Evolutionary conservation across 169 alveolate species (phyloP).

Genomic region (Plasmodium inui): DNA sequence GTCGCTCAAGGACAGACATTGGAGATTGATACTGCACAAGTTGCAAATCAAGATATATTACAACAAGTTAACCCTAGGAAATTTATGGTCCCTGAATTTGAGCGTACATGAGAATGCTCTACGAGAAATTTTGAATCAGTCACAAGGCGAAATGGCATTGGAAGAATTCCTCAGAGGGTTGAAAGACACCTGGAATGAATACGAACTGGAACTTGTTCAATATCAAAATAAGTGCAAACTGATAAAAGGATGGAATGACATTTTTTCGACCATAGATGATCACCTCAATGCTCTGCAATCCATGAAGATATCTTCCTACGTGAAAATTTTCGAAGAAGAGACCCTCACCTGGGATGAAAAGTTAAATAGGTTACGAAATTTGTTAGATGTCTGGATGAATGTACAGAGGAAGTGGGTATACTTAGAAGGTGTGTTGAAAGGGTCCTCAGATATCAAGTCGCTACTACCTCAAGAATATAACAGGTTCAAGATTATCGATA

Average conservation of each 20-base stretch:
- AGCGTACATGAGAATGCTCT: constrained; percentile 79
- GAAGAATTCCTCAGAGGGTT: constrained; percentile 92
- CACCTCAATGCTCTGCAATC: constrained; percentile 94
- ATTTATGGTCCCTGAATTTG: constrained; percentile 90
- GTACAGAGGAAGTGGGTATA: constrained; percentile 98
- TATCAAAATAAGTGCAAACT: constrained; percentile 94
- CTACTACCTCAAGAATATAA: constrained; percentile 94
- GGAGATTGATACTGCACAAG: constrained; percentile 92
- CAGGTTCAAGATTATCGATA: constrained; percentile 95
- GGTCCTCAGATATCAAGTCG: constrained; percentile 96
- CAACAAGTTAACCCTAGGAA: constrained; percentile 91
- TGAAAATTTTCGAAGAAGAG: constrained; percentile 94
- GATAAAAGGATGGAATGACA: constrained; percentile 97
- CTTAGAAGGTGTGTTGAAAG: constrained; percentile 97
- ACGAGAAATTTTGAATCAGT: constrained; percentile 93
- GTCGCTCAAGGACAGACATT: constrained; percentile 97
- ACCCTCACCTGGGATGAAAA: constrained; percentile 96
- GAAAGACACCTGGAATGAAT: constrained; percentile 93
- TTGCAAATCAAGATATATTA: constrained; percentile 82
- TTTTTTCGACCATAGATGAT: constrained; percentile 95
- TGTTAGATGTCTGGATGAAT: constrained; percentile 97
- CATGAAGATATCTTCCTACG: constrained; percentile 95
- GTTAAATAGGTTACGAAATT: constrained; percentile 92
- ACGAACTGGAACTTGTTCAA: constrained; percentile 91
- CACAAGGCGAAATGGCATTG: constrained; percentile 97